A percentile compares a stretch with the other conserved stretches of the same genome.
These are phyloP conservation scores for Apophysomyces trapeziformis DNA, from an alignment of 371 early-diverging fungal genomes.

Conservation along the genomic window DNA sequence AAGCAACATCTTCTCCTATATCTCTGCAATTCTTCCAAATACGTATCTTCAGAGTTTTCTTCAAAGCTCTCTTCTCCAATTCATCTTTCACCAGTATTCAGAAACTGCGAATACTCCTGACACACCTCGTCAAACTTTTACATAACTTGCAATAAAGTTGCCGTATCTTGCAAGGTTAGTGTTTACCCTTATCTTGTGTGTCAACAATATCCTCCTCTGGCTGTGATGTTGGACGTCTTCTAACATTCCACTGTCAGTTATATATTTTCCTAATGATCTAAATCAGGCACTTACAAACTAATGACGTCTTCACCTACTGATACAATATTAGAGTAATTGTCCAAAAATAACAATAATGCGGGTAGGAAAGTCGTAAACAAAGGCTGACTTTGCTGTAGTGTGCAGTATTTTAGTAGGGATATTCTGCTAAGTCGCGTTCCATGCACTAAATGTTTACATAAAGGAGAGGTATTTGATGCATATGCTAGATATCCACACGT, in stretches of 20 bases:
- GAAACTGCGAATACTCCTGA: background rate
- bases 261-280: background rate
- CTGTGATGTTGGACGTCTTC: background rate
- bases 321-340: background rate
- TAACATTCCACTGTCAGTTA: background rate
- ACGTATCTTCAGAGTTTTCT: background rate
- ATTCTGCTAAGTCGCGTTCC: background rate
- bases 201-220: background rate
- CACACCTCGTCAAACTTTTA: background rate
- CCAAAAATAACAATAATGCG: background rate
- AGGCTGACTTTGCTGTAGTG: background rate
- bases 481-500: slow-evolving; percentile 1
- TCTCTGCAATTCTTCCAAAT: background rate
- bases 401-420: background rate
- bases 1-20: background rate
- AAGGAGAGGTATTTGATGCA: background rate
- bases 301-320: background rate
- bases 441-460: background rate
- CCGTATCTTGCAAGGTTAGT: background rate
- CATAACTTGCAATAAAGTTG: background rate
- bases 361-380: background rate
- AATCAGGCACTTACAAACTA: background rate
- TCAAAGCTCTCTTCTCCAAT: background rate
- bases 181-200: background rate
- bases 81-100: background rate